Evolutionary conservation across 139 green algal species (phyloP), one percentile per base, ranked within the genome.

Genomic region (Chlamydomonas incerta): DNA sequence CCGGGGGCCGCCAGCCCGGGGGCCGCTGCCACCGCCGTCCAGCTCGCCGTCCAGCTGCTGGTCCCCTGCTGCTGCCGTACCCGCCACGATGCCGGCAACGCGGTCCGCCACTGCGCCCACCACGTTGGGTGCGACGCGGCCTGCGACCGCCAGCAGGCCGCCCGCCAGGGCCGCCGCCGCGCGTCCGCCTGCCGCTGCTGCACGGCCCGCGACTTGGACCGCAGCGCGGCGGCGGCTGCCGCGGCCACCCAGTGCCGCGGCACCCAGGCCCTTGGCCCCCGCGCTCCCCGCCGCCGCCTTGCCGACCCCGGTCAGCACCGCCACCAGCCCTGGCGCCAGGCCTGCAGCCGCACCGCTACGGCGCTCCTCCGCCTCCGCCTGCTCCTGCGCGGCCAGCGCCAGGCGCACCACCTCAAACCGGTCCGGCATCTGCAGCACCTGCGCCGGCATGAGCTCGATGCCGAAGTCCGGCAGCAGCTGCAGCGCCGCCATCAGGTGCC

Each of bases 381-480:
- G 46, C n/a, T 74, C 69, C 37, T n/a, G 15, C 2, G 26, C 26
- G 3, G 29, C 52, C 55, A 86, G 80, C 5, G 79, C 33, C 31
- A 72, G 14, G 29, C 80, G 80, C 24, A 86, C 29, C 1, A 86
- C 80, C 24, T 86, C 68, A 13, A 86, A 65, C 11, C 80, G 68
- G 34, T 86, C 80, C 20, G 34, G 26, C 80, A 86, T 86, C 18
- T 86, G 80, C 68, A 86, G 41, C 14, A 86, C 80, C 68, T 86
- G 68, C 1, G 55, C 80, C 4, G 80, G 80, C 2, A 86, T 31
- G 10, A 86, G 80, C 47, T 79, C 80, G 0, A 86, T 0, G 4
- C 80, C 80, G 5, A 79, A 31, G 0, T 79, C 68, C 20, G 80
- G 55, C 47, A 75, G 65, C 68, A 79, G 23, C 24, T 79, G 52